These are phyloP conservation scores for Termitomyces sp. DNA, from an alignment of 768 basidiomycete species.

Conservation along the genomic window DNA sequence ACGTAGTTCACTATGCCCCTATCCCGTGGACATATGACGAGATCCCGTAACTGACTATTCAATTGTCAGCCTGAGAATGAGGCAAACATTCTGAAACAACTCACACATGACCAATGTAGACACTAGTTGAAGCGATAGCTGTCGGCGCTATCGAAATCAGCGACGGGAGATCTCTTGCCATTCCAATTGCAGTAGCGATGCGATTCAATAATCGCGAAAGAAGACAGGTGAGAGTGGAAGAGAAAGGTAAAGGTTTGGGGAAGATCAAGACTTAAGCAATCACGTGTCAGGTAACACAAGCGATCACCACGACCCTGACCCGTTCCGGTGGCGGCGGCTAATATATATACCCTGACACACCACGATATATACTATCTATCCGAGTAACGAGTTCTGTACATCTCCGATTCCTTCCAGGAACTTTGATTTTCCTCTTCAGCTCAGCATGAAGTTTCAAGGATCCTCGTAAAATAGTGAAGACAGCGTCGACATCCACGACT, in stretches of 20 bases:
- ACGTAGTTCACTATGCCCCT: constrained; percentile 63
- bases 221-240: neutral
- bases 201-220: constrained; percentile 4
- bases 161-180: constrained; percentile 43
- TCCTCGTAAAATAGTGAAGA: too few relatives aligned
- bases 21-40: constrained; percentile 67
- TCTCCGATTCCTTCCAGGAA: neutral
- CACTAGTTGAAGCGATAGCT: constrained; percentile 32
- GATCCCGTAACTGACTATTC: constrained; percentile 70
- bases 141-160: constrained; percentile 39
- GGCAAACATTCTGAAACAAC: constrained; percentile 14
- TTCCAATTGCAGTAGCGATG: constrained; percentile 21
- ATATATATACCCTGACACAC: neutral
- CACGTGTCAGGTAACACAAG: neutral
- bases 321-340: neutral
- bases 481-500: neutral
- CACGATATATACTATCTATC: too few relatives aligned
- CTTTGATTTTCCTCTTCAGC: neutral
- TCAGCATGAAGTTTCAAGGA: too few relatives aligned
- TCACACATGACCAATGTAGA: constrained; percentile 62
- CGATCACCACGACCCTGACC: neutral
- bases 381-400: too few relatives aligned
- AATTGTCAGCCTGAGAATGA: constrained; percentile 1
- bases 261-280: neutral
- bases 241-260: neutral